Evolutionary conservation across 305 asterid genomes (phyloP).

Genomic region (Plantago coronopus): DNA sequence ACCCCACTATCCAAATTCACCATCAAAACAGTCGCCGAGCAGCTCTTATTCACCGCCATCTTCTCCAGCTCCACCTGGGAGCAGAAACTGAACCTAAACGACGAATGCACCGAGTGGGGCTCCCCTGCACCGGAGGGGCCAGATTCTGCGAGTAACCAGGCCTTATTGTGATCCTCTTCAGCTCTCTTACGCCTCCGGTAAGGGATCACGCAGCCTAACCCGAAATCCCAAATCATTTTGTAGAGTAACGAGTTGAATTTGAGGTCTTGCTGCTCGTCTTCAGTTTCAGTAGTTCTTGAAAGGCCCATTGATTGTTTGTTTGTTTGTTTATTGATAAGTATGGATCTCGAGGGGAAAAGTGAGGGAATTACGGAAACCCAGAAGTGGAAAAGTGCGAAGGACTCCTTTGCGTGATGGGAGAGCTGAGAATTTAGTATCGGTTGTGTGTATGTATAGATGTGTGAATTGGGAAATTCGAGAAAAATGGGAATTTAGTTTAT

Average conservation of each 20-base stretch:
- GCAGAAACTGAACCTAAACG: conserved; percentile 87
- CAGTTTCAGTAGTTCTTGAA: conserved; percentile 31
- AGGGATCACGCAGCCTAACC: conserved; percentile 59
- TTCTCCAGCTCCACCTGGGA: conserved; percentile 88
- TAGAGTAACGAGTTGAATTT: conserved; percentile 53
- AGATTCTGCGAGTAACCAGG: conserved; percentile 88
- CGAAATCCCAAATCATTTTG: conserved; percentile 73
- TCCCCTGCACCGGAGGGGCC: conserved; percentile 87
- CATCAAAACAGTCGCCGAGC: conserved; percentile 81
- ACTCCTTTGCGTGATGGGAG: conserved; percentile 48
- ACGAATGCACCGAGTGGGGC: conserved; percentile 88
- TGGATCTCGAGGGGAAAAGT: conserved; percentile 29
- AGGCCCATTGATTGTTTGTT: conserved; percentile 43
- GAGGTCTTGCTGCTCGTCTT: conserved; percentile 31
- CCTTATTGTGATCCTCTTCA: conserved; percentile 67
- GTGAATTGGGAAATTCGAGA: background rate
- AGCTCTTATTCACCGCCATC: conserved; percentile 41
- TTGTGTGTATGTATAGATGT: conserved; percentile 7
- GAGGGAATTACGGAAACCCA: conserved; percentile 30
- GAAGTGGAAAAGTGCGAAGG: conserved; percentile 23
- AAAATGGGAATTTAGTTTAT: background rate
- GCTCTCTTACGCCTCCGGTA: conserved; percentile 34
- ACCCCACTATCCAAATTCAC: conserved; percentile 82
- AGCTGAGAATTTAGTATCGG: conserved; percentile 26
- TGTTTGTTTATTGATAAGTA: conserved; percentile 3